phyloP scores from a whole-genome alignment of 441 rosid genomes.

The Rhodomyrtus psidioides region DNA sequence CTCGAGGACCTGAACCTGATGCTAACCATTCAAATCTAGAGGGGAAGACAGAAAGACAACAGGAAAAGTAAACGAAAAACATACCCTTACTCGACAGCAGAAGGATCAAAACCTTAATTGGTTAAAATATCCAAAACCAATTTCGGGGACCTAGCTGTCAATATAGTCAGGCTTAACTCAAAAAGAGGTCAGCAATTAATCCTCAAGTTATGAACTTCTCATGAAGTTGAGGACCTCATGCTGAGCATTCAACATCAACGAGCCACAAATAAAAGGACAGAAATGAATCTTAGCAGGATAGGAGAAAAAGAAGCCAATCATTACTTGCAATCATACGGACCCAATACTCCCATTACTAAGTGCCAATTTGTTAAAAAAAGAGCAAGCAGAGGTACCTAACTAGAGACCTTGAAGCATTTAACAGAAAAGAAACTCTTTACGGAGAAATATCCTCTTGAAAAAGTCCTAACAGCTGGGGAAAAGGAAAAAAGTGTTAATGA shows the following conservation, averaged over 20 bases:
- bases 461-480: neutral
- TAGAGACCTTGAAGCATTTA: neutral
- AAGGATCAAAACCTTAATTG: too few species aligned
- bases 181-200: neutral
- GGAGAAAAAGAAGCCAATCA: neutral
- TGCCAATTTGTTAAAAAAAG: neutral
- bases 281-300: neutral
- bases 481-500: neutral
- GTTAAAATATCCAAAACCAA: too few species aligned
- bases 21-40: too few species aligned
- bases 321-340: neutral
- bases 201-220: neutral
- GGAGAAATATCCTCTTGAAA: neutral
- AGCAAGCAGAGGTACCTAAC: neutral
- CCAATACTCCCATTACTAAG: neutral
- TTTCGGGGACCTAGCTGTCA: too few species aligned
- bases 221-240: neutral
- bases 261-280: neutral
- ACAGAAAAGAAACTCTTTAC: neutral
- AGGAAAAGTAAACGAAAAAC: too few species aligned
- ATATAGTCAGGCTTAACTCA: too few species aligned
- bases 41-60: too few species aligned
- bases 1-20: too few species aligned
- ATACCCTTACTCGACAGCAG: too few species aligned
- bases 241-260: neutral